Evolutionary conservation across 1,139 yeast genomes (phyloP), one percentile per base, ranked within the genome.

Genomic region (Arxiozyma telluris): DNA sequence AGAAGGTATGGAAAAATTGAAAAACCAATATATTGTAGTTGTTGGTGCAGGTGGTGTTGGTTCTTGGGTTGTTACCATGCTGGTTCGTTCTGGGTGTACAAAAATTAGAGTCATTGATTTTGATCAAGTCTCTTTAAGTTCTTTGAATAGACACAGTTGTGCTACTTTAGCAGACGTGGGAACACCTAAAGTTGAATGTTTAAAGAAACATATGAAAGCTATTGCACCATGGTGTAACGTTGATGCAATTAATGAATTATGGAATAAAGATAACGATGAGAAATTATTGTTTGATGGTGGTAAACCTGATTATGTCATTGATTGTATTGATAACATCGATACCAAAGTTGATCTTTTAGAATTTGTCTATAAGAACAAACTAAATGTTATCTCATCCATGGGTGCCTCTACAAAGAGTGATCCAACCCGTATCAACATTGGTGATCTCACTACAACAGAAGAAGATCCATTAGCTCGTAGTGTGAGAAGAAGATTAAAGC

Each of bases 1-100:
- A 51, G 86, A 83, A 21, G 98, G 97, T 1, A 82, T 89, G 81
- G 69, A 72, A n/a, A 81, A 81, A 57, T 80, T 93, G 22, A 81
- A 96, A 54, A 70, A 75, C n/a, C 84, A 89, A 62, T 78, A 81
- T 57, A 80, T 93, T 2, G 85, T 89, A 3, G 87, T 93, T 20
- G 96, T 93, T n/a, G 98, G 98, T 34, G 95, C 93, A 11, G 98
- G 98, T 52, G 98, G 98, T 49, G 98, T 93, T 41, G 98, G 98
- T 1, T 90, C 98, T 0, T 91, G 96, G 94, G 96, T 86, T 12
- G 86, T 90, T 8, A 86, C 96, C 2, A 89, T 94, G 89, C 76
- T 93, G 56, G 87, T 87, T 1, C 81, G 98, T 63, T 87, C 96
- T 9, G 98, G 98, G 12, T 85, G 91, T 41, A 84, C 85, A 18